Evolutionary conservation across 2,329 filamentous ascomycete genomes (phyloP), one percentile per base, ranked within the genome.

Genomic region (Phyllosticta citriasiana): DNA sequence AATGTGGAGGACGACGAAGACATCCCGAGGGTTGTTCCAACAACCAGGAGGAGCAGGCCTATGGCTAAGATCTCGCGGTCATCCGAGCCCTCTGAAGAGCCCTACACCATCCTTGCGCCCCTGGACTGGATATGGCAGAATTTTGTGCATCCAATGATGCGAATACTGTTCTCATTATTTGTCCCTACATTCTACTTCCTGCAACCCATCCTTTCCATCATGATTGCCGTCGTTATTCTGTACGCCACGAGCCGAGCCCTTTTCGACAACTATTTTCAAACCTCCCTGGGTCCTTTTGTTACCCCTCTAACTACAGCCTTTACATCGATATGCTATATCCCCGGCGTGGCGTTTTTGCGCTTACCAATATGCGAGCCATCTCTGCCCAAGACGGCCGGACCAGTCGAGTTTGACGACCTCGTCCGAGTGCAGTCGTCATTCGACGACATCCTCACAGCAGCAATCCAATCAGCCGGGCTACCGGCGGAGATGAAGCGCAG

Each of bases 401-500:
- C 57, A 40, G 66, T 67, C 25, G 86, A 91, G 67, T 93, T 93
- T 66, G 86, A 90, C 64, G 82, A 86, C 55, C 79, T 95, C 24
- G 88, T 94, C 78, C 80, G 80, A 19, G 83, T 88, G 1, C 89
- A 95, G 72, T 78, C 82, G n/a, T 81, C 85, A 27, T 91, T 95
- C 61, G 88, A 91, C 72, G 83, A 88, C 62, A 84, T 94, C 0
- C 75, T 94, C 3, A 83, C 89, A 65, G 83, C 84, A 62, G 84
- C 84, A 16, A 82, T 84, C 1, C 80, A 85, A 24, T 84, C 85
- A 1, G 83, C 86, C 1, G 84, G 84, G 1, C 75, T 94, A 2
- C 89, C 89, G 0, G 78, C 88, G 66, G 87, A 90, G 66, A 91
- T 94, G 85, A 92, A 91, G 75, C 82, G 84, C 9, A 86, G 86